Evolutionary conservation across 805 yeast species (phyloP).

Genomic region (Cyberlindnera euphorbiiphila): DNA sequence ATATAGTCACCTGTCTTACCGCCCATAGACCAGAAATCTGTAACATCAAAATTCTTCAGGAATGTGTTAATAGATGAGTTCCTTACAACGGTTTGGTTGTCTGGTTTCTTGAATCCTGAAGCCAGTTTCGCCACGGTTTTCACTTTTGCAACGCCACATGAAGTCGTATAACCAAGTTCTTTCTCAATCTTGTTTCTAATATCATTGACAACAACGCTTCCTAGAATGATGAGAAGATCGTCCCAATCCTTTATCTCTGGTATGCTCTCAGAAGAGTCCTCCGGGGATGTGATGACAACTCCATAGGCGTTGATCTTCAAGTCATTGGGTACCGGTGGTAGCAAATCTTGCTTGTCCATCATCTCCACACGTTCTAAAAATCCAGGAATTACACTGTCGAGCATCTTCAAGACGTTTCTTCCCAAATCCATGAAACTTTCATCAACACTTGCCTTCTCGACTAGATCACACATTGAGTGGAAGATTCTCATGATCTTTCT

Average conservation of each 20-base stretch:
- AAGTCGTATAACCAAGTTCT: constrained; percentile 75
- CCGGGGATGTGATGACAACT: constrained; percentile 14
- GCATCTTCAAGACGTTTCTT: constrained; percentile 44
- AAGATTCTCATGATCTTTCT: constrained; percentile 71
- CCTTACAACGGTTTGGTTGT: constrained; percentile 74
- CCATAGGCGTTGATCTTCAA: constrained; percentile 31
- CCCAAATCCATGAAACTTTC: constrained; percentile 90
- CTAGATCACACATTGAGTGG: constrained; percentile 54
- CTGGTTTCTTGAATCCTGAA: constrained; percentile 80
- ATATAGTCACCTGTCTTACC: constrained; percentile 77
- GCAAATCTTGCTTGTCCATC: constrained; percentile 20
- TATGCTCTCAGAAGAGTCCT: constrained; percentile 10
- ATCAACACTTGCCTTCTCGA: constrained; percentile 95
- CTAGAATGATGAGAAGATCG: constrained; percentile 66
- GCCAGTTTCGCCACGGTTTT: constrained; percentile 84
- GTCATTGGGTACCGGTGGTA: constrained; percentile 39
- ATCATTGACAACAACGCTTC: constrained; percentile 52
- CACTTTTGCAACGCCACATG: constrained; percentile 79
- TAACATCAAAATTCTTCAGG: constrained; percentile 55
- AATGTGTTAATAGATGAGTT: constrained; percentile 47
- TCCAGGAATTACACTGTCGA: constrained; percentile 46
- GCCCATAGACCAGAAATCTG: constrained; percentile 87
- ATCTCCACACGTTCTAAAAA: constrained; percentile 25
- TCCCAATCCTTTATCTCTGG: constrained; percentile 61
- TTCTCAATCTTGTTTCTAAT: constrained; percentile 50